Evolutionary conservation across 192 early-diverging fungal species (phyloP), one percentile per base, ranked within the genome.

Genomic region (Ambispora gerdemannii): DNA sequence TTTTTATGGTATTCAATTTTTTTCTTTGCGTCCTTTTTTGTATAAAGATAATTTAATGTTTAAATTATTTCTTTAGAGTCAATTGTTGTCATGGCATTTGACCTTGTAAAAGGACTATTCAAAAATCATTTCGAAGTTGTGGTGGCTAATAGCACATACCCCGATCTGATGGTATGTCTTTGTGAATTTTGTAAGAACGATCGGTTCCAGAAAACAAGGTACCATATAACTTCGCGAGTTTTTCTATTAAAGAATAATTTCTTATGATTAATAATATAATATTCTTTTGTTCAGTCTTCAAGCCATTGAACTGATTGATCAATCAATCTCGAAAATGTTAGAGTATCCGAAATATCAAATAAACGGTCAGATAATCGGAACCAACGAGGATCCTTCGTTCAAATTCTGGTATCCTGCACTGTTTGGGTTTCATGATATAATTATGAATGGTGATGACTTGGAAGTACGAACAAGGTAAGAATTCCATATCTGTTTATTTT

Each of bases 371-470:
- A 30, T 25, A 15, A 34, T 7, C 6, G 64, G 17, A 13, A 66
- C 85, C 17, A 84, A 82, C 33, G 85, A 86, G 24, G 87, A 87
- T 75, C 85, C 83, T 22, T 70, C 83, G 56, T 80, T 87, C 65
- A 85, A 86, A 70, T 86, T 86, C 66, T 95, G 92, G 93, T 91
- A 93, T 80, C 92, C 94, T 0, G 80, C 91, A n/a, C 80, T 97
- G 50, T 89, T 92, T 63, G 93, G 92, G 32, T 81, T 95, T 49
- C 90, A 95, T 75, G 89, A 92, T 61, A 85, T 95, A 0, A 88
- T 94, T 30, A 95, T 97, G 94, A 89, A 90, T 28, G 89, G 91
- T 10, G 88, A 90, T 55, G 93, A 97, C 62, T 80, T 97, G 30
- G 95, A 97, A 77, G 93, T 97, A 50, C 81, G 95, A 50, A 94